A percentile compares a stretch with the other conserved stretches of the same genome.
Evolutionary conservation across 441 rosid genomes (phyloP).

Genomic region (Populus hybrid): DNA sequence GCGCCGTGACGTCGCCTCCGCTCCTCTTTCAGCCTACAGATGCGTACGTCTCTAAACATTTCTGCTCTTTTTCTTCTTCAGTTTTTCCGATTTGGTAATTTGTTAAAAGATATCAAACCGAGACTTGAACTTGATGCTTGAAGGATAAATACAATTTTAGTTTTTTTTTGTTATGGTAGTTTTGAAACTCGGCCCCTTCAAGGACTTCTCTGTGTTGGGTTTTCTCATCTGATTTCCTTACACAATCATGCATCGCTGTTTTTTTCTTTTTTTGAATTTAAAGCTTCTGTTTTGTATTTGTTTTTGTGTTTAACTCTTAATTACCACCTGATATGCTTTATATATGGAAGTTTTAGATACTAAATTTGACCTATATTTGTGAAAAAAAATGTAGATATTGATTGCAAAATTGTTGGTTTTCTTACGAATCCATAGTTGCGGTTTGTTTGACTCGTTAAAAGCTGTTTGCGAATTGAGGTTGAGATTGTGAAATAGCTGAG

Average conservation of each 20-base stretch:
- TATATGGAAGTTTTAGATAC: no score
- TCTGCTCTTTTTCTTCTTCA: neutral
- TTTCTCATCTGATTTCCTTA: neutral
- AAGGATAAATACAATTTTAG: no score
- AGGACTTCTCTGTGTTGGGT: neutral
- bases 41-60: slow-evolving; percentile 33
- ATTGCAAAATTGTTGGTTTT: neutral
- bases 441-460: neutral
- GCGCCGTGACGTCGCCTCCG: slow-evolving; percentile 64
- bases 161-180: neutral
- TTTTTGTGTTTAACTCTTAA: neutral
- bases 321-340: neutral
- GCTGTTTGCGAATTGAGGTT: neutral
- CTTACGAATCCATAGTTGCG: neutral
- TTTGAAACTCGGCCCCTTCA: neutral
- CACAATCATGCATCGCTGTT: neutral
- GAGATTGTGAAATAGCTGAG: no score
- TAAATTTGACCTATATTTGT: no score
- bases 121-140: neutral
- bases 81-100: neutral
- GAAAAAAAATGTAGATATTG: neutral
- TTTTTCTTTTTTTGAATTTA: no score
- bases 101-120: neutral
- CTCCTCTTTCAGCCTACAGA: slow-evolving; percentile 64
- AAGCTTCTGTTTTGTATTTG: neutral